Percentiles rank a stretch among this genome's conserved stretches.
phyloP scores from a whole-genome alignment of 768 basidiomycete genomes.

The Leucosporidium scottii region DNA sequence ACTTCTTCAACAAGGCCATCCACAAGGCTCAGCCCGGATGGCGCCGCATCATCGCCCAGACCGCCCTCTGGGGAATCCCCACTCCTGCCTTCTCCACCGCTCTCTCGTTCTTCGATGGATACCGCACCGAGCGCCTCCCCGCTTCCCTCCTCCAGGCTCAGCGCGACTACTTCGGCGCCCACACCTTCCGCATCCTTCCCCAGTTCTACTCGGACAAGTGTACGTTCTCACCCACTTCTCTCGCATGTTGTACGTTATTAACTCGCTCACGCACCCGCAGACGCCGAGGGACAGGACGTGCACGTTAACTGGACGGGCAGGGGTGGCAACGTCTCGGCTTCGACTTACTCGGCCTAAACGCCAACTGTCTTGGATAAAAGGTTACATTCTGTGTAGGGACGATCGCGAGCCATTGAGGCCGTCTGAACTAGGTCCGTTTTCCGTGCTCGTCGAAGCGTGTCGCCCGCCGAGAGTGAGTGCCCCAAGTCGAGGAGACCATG shows the following conservation, averaged over 20 bases:
- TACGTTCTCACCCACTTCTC: background rate
- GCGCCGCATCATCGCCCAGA: slow-evolving; percentile 94
- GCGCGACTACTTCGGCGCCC: slow-evolving; percentile 84
- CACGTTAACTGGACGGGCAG: slow-evolving; percentile 99
- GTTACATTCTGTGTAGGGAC: too few relatives aligned
- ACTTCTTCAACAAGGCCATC: slow-evolving; percentile 95
- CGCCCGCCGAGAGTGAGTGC: too few relatives aligned
- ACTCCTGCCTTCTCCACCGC: slow-evolving; percentile 97
- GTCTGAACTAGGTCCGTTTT: too few relatives aligned
- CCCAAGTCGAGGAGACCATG: too few relatives aligned
- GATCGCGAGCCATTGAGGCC: too few relatives aligned
- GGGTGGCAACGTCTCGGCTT: slow-evolving; percentile 87
- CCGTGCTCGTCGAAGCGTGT: too few relatives aligned
- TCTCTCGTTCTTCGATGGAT: slow-evolving; percentile 97
- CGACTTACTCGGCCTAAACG: slow-evolving; percentile 65
- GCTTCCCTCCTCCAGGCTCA: slow-evolving; percentile 93
- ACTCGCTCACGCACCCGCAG: slow-evolving; percentile 5
- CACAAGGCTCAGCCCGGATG: slow-evolving; percentile 95
- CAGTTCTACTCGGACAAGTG: slow-evolving; percentile 70
- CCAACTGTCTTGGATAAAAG: too few relatives aligned
- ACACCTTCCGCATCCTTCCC: slow-evolving; percentile 90
- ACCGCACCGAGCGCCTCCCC: slow-evolving; percentile 87
- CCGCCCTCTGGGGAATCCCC: slow-evolving; percentile 94
- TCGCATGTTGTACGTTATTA: background rate
- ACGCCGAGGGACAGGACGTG: slow-evolving; percentile 40